phyloP scores from a whole-genome alignment of 257 asterid genomes.

The Gentiana straminea region DNA sequence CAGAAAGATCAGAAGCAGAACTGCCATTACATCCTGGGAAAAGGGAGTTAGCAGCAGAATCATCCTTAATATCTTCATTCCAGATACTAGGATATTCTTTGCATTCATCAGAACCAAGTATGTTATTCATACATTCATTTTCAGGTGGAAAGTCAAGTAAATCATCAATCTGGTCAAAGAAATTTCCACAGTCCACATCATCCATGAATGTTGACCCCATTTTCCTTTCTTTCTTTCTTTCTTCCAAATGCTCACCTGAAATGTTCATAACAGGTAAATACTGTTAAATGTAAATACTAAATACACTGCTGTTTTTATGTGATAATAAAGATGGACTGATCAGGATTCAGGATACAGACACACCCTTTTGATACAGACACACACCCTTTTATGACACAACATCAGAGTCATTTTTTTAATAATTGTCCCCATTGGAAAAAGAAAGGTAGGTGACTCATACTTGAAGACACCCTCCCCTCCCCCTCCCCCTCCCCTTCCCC shows the following conservation, averaged over 20 bases:
- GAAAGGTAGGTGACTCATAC: no score
- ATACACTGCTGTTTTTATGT: no score
- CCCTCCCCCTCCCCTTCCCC: no score
- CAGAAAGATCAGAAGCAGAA: constrained; percentile 46
- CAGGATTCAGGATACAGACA: no score
- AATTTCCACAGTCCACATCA: constrained; percentile 71
- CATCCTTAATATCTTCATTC: constrained; percentile 44
- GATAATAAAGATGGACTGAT: no score
- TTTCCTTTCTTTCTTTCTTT: constrained; percentile 8
- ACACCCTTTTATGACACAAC: no score
- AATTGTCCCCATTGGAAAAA: no score
- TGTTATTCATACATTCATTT: constrained; percentile 35
- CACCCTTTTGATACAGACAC: no score
- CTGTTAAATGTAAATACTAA: neutral
- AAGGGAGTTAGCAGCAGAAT: constrained; percentile 21
- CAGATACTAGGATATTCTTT: constrained; percentile 56
- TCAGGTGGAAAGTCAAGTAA: constrained; percentile 79
- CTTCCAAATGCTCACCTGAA: constrained; percentile 15
- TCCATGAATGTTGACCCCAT: constrained; percentile 62
- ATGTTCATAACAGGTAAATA: neutral
- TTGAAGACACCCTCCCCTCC: no score
- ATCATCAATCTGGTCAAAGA: constrained; percentile 89
- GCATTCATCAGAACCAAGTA: constrained; percentile 38
- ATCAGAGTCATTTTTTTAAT: no score
- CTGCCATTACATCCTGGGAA: constrained; percentile 30